A percentile compares a stretch with the other conserved stretches of the same genome.
These are phyloP conservation scores for Aspergillus glaucus DNA, from an alignment of 2,329 filamentous ascomycete genomes.

Conservation along the genomic window DNA sequence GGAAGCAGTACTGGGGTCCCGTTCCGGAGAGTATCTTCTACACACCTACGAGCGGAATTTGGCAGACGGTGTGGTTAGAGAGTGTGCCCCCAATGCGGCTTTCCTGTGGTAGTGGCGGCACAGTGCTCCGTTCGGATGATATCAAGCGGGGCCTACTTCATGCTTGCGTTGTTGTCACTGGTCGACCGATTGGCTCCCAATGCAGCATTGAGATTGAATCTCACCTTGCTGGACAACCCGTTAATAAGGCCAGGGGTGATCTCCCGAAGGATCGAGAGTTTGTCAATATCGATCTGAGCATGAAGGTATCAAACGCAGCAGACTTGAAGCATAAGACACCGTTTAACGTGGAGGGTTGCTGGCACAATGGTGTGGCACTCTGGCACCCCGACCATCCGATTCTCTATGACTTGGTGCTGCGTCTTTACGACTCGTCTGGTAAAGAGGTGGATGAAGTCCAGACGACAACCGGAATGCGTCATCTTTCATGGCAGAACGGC, in stretches of 20 bases:
- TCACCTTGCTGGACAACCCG: slow-evolving; percentile 43
- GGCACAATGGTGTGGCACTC: slow-evolving; percentile 53
- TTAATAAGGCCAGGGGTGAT: slow-evolving; percentile 41
- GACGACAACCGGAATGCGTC: slow-evolving; percentile 56
- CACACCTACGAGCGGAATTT: slow-evolving; percentile 65
- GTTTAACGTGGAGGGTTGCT: slow-evolving; percentile 44
- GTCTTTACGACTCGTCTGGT: slow-evolving; percentile 39
- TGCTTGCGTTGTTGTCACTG: slow-evolving; percentile 44
- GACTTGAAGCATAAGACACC: slow-evolving; percentile 19
- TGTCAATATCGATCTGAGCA: slow-evolving; percentile 42
- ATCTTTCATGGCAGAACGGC: slow-evolving; percentile 53
- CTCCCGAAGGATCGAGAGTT: slow-evolving; percentile 48
- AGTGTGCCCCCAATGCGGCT: slow-evolving; percentile 47
- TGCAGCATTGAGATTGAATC: slow-evolving; percentile 51
- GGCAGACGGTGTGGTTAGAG: slow-evolving; percentile 68
- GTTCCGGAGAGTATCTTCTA: slow-evolving; percentile 58
- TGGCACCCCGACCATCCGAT: slow-evolving; percentile 61
- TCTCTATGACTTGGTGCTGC: slow-evolving; percentile 57
- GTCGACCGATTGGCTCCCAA: slow-evolving; percentile 24
- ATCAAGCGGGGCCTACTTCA: slow-evolving; percentile 47
- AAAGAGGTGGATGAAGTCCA: slow-evolving; percentile 46
- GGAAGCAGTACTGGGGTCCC: slow-evolving; percentile 60
- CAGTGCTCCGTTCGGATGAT: slow-evolving; percentile 53
- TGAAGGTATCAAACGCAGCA: slow-evolving; percentile 42
- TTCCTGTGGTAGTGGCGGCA: slow-evolving; percentile 53